Evolutionary conservation across 2,329 filamentous ascomycete genomes (phyloP).

Genomic region (Botrytis pseudocinerea): DNA sequence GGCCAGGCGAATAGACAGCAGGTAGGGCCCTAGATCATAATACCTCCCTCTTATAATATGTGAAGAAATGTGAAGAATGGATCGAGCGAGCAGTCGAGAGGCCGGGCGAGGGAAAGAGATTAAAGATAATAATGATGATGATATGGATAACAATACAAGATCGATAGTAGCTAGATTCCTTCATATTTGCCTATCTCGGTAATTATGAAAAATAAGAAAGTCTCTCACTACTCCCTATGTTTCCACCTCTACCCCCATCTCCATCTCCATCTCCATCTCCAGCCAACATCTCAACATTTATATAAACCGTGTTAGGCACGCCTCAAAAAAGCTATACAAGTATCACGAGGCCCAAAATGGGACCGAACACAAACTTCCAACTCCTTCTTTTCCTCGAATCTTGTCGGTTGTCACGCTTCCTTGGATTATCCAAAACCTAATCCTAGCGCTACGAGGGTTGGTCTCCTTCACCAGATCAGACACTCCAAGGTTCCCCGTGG

Average conservation of each 20-base stretch:
- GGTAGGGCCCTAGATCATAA: neutral
- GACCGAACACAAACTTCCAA: neutral
- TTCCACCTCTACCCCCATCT: no score
- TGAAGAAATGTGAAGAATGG: neutral
- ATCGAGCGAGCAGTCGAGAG: neutral
- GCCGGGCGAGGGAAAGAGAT: neutral
- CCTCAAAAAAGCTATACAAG: neutral
- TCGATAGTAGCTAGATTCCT: neutral
- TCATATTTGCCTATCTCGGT: neutral
- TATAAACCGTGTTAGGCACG: neutral
- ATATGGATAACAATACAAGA: neutral
- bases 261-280: neutral
- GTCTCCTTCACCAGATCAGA: neutral
- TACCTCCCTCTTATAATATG: neutral
- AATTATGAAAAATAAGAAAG: neutral
- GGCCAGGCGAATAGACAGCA: neutral
- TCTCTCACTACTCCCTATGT: no score
- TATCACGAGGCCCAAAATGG: neutral
- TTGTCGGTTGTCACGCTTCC: neutral
- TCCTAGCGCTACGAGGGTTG: neutral
- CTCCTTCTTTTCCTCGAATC: neutral
- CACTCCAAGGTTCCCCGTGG: neutral
- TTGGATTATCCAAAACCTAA: neutral
- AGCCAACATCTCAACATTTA: neutral
- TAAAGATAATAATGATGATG: no score